A percentile compares a stretch with the other conserved stretches of the same genome.
phyloP scores from a whole-genome alignment of 805 yeast species.

The Candida sonorensis region DNA sequence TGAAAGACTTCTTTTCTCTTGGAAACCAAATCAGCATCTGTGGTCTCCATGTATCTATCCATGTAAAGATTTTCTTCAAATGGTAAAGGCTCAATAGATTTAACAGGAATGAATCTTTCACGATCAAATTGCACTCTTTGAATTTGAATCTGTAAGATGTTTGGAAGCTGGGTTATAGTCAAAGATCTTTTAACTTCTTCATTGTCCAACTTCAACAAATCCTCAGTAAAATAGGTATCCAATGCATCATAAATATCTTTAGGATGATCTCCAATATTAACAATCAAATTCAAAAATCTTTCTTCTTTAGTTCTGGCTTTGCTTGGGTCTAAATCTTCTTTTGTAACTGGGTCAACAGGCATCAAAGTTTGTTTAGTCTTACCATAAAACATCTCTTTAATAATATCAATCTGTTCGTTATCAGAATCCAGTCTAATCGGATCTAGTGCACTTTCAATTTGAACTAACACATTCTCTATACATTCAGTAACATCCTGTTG shows the following conservation, averaged over 20 bases:
- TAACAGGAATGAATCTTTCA: slow-evolving; percentile 64
- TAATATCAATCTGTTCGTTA: slow-evolving; percentile 75
- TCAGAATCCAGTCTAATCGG: slow-evolving; percentile 62
- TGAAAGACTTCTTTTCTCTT: slow-evolving; percentile 51
- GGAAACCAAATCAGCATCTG: slow-evolving; percentile 43
- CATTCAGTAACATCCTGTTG: slow-evolving; percentile 99
- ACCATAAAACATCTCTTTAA: slow-evolving; percentile 80
- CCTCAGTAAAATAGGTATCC: slow-evolving; percentile 77
- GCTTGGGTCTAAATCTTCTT: slow-evolving; percentile 20
- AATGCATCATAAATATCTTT: slow-evolving; percentile 84
- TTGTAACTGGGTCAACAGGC: slow-evolving; percentile 34
- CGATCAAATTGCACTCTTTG: slow-evolving; percentile 91
- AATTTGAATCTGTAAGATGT: slow-evolving; percentile 82
- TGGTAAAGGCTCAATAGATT: slow-evolving; percentile 75
- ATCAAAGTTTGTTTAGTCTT: slow-evolving; percentile 70
- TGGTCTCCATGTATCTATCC: slow-evolving; percentile 79
- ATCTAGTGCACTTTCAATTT: slow-evolving; percentile 78
- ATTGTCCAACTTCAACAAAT: slow-evolving; percentile 57
- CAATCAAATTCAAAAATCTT: slow-evolving; percentile 72
- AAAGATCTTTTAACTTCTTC: slow-evolving; percentile 71
- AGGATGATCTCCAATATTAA: slow-evolving; percentile 85
- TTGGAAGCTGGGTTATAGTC: slow-evolving; percentile 67
- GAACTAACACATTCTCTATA: slow-evolving; percentile 87
- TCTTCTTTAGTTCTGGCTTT: slow-evolving; percentile 51
- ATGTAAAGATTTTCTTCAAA: slow-evolving; percentile 72